Evolutionary conservation across 352 stramenopile species (phyloP), one percentile per base, ranked within the genome.

Genomic region (Phytopythium ostracodes): DNA sequence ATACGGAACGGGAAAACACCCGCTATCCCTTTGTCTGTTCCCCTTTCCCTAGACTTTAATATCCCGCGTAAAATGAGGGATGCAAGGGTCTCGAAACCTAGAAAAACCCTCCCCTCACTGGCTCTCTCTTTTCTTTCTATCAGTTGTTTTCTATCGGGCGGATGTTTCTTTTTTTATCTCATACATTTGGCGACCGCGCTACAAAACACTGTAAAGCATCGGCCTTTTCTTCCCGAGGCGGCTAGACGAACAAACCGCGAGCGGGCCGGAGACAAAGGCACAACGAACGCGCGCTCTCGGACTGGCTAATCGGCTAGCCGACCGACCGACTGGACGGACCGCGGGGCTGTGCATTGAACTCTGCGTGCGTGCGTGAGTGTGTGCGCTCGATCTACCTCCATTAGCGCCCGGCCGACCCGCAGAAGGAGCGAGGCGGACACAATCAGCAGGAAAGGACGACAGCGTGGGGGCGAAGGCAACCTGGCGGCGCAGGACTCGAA

Each of bases 401-500:
- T 14, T 15, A 43, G 4, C 36, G 29, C 40, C 4, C 22, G 11
- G 1, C 47, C 11, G 47, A 35, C 9, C 12, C 22, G 47, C 47
- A 33, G 24, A 11, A 31, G 22, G 12, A n/a, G 47, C 14, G 49
- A 14, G 49, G 49, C 18, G 18, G 14, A 40, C 22, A 51, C n/a
- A 7, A 31, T 11, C 12, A 14, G 5, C 27, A 5, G 29, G 49
- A 55, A 55, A 55, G 27, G 44, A 31, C 44, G 31, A 22, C 44
- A 33, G 29, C 29, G 7, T 2, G 10, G 24, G 24, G 47, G 14
- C 47, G 47, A 54, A 22, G 24, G 46, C 51, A 57, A 36, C 8
- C 51, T 57, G 51, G 51, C 51, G 51, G 29, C 51, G 51, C 47
- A 54, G 47, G 51, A 18, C 33, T 7, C 9, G 20, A 43, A 62